phyloP scores from a whole-genome alignment of 2,329 filamentous ascomycete species.

The Iodosphaeria phyllophila region DNA sequence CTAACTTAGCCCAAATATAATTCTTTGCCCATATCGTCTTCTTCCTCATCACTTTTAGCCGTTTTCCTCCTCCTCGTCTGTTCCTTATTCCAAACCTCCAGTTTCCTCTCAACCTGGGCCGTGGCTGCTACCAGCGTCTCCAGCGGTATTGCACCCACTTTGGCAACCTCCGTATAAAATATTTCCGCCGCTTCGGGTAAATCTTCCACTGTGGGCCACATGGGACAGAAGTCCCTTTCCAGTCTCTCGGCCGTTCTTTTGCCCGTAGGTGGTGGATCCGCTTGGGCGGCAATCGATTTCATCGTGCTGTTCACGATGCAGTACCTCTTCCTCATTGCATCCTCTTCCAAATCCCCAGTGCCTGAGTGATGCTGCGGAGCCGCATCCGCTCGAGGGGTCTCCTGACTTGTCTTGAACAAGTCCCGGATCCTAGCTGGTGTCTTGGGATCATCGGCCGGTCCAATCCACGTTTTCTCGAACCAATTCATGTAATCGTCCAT shows the following conservation, averaged over 20 bases:
- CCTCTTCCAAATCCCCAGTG: conserved; percentile 1
- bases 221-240: conserved; percentile 11
- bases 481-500: conserved; percentile 66
- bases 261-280: conserved; percentile 3
- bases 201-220: conserved; percentile 19
- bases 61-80: conserved; percentile 8
- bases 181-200: conserved; percentile 19
- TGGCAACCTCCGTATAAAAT: conserved; percentile 23
- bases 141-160: conserved; percentile 16
- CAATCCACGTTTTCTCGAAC: conserved; percentile 45
- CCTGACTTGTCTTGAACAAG: conserved; percentile 4
- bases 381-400: not conserved
- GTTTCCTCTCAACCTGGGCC: conserved; percentile 16
- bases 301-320: conserved; percentile 6
- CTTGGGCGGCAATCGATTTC: conserved; percentile 3
- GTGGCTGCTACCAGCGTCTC: conserved; percentile 16
- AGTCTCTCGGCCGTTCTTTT: not conserved
- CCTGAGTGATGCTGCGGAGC: not conserved
- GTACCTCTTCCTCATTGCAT: conserved; percentile 6
- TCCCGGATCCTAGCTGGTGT: conserved; percentile 10
- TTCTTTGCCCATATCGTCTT: conserved; percentile 6
- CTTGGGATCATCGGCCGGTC: conserved; percentile 20
- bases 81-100: conserved; percentile 15
- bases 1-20: no score
- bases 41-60: conserved; percentile 1